Conservation (phyloP, 306 rosid genomes). For the Casuarina glauca region DNA sequence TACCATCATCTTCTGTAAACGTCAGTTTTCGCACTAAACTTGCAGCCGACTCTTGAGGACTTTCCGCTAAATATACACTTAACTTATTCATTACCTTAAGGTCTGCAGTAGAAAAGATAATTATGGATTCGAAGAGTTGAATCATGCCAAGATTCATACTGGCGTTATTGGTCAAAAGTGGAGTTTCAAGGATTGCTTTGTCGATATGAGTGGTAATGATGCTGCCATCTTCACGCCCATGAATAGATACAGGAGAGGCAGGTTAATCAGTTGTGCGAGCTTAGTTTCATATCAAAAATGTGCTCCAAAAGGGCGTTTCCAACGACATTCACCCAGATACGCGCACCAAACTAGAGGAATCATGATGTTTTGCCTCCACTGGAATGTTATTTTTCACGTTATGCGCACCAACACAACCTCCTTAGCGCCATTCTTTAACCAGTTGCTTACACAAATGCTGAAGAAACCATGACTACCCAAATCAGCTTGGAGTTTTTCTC, state of each 20-base stretch:
- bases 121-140: neutral
- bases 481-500: neutral
- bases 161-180: neutral
- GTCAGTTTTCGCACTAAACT: neutral
- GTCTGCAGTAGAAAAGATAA: neutral
- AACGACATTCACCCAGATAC: neutral
- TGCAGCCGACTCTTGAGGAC: neutral
- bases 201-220: neutral
- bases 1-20: neutral
- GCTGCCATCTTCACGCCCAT: neutral
- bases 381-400: constrained; percentile 9
- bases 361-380: neutral
- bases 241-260: neutral
- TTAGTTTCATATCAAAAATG: neutral
- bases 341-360: neutral
- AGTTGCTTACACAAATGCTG: neutral
- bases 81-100: neutral
- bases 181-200: neutral
- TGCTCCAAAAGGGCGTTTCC: neutral
- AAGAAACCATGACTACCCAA: neutral
- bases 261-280: neutral
- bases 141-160: neutral
- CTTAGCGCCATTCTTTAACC: neutral
- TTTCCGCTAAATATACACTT: neutral
- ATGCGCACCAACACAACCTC: neutral